Conservation (phyloP, 1,284 basidiomycete genomes). For the Sporisorium scitamineum region DNA sequence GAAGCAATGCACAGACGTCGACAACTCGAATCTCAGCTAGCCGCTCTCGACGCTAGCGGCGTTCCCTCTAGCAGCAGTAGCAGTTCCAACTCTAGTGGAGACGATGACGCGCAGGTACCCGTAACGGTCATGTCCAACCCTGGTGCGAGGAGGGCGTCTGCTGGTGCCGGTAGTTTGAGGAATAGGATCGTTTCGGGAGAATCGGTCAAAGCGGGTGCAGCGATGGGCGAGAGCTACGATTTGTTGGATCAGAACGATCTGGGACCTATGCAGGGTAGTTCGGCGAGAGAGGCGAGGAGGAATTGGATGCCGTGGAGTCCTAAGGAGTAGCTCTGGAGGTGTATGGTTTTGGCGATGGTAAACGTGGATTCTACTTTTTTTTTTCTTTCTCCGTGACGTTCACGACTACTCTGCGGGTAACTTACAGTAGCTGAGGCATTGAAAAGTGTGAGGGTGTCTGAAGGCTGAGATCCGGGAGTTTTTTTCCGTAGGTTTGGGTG, state of each 20-base stretch:
- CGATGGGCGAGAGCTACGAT: constrained; percentile 44
- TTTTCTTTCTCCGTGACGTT: no score
- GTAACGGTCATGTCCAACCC: constrained; percentile 30
- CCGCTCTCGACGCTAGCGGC: constrained; percentile 34
- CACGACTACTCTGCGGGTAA: no score
- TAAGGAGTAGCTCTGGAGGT: not conserved
- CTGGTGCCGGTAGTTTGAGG: constrained; percentile 14
- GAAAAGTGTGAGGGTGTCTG: no score
- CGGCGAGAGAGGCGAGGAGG: not conserved
- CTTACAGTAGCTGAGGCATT: no score
- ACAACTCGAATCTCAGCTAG: constrained; percentile 39
- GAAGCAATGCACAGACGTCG: constrained; percentile 28
- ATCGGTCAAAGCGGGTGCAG: constrained; percentile 15
- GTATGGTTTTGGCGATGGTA: no score
- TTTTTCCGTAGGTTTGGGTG: no score
- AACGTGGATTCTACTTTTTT: no score
- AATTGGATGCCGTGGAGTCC: constrained; percentile 43
- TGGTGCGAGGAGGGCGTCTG: constrained; percentile 2
- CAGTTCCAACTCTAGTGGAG: constrained; percentile 11
- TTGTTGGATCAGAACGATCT: constrained; percentile 48
- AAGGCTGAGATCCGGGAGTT: no score
- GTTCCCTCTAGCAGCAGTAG: constrained; percentile 9
- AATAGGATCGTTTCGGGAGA: constrained; percentile 14
- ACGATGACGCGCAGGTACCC: constrained; percentile 5
- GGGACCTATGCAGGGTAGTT: constrained; percentile 6